These are phyloP conservation scores for Candida takata DNA, from an alignment of 805 yeast species.

Conservation along the genomic window DNA sequence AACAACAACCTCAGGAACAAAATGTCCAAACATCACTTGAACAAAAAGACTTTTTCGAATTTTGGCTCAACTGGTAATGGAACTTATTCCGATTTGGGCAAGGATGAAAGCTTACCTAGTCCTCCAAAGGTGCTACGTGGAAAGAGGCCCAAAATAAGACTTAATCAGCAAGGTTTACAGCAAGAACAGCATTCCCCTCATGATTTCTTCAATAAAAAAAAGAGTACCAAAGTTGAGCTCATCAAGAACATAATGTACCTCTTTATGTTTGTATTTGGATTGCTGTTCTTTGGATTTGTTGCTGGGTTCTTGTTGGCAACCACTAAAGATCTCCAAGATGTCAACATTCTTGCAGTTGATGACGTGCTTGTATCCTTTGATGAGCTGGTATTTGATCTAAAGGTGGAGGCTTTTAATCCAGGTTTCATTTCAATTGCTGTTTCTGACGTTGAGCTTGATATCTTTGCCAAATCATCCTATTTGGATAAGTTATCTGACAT, in stretches of 20 bases:
- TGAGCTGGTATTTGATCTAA: slow-evolving; percentile 74
- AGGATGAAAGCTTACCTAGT: slow-evolving; percentile 3
- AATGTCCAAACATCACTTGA: slow-evolving; percentile 10
- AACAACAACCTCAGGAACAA: slow-evolving; percentile 19
- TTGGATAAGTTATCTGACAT: slow-evolving; percentile 17
- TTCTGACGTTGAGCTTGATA: slow-evolving; percentile 64
- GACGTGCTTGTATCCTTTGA: slow-evolving; percentile 77
- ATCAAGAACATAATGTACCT: slow-evolving; percentile 30
- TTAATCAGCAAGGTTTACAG: slow-evolving; percentile 10
- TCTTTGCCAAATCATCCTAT: slow-evolving; percentile 70
- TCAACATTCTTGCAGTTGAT: slow-evolving; percentile 52
- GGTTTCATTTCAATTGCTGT: slow-evolving; percentile 69
- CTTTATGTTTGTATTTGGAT: slow-evolving; percentile 31
- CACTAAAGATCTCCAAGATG: slow-evolving; percentile 70
- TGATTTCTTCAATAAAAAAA: slow-evolving; percentile 31
- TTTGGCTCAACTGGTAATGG: slow-evolving; percentile 14
- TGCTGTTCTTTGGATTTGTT: slow-evolving; percentile 68
- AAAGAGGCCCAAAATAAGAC: slow-evolving; percentile 19
- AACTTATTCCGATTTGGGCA: slow-evolving; percentile 9
- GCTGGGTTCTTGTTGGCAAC: slow-evolving; percentile 83
- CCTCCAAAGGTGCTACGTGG: slow-evolving; percentile 5
- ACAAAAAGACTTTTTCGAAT: slow-evolving; percentile 24
- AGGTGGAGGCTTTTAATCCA: slow-evolving; percentile 78
- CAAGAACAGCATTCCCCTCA: slow-evolving; percentile 38
- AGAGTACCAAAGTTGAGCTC: slow-evolving; percentile 24